Conservation (phyloP, 2,329 filamentous ascomycete species). For the Neophaeococcomyces aloes region DNA sequence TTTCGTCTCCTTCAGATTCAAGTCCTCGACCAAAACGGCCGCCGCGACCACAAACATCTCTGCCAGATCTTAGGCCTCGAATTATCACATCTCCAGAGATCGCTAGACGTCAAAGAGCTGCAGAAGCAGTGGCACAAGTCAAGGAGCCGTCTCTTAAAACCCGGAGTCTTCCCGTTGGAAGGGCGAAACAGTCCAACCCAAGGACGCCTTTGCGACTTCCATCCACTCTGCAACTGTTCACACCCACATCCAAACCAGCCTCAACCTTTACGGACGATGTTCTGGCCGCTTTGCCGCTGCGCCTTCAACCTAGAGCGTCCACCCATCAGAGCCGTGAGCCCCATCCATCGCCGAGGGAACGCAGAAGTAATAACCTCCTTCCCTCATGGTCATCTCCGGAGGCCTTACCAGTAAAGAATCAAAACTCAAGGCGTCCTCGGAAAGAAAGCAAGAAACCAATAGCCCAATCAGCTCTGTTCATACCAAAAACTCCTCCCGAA, state of each 20-base stretch:
- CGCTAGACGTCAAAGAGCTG: conserved; percentile 4
- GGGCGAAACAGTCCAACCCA: not conserved
- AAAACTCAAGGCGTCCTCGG: not conserved
- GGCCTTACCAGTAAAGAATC: not conserved
- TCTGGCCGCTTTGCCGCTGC: conserved; percentile 4
- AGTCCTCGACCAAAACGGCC: conserved; percentile 14
- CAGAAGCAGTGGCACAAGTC: conserved; percentile 1
- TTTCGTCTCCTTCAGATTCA: not conserved
- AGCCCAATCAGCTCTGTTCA: conserved; percentile 7
- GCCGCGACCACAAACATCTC: conserved; percentile 16
- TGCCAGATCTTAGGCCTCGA: conserved; percentile 17
- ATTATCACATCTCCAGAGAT: conserved; percentile 15
- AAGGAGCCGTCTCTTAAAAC: not conserved
- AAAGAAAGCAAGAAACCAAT: not conserved
- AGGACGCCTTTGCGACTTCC: not conserved
- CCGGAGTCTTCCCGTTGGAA: not conserved
- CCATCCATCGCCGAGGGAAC: not conserved
- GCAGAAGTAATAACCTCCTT: not conserved
- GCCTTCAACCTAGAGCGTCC: not conserved
- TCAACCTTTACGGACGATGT: conserved; percentile 8
- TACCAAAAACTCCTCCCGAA: not conserved
- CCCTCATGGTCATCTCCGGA: conserved; percentile 4
- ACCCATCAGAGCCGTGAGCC: not conserved
- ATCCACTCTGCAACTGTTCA: conserved; percentile 7
- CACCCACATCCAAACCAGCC: conserved; percentile 4